A percentile compares a stretch with the other conserved stretches of the same genome.
Conservation (phyloP, 2,329 filamentous ascomycete genomes). For the Ophiobolus disseminans region DNA sequence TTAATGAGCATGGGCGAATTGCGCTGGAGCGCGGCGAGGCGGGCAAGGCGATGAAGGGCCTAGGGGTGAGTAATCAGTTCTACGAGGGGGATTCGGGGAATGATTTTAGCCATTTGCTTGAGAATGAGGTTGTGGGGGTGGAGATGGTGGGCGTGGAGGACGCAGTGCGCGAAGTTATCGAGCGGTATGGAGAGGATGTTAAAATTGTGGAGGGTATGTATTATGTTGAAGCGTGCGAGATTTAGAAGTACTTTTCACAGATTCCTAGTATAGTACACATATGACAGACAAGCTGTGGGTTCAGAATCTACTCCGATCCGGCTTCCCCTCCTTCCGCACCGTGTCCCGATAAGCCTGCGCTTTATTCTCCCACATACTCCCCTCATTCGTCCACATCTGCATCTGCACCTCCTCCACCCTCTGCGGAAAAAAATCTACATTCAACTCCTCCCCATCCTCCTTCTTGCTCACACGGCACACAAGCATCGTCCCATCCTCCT, state of each 20-base stretch:
- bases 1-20: constrained; percentile 35
- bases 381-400: constrained; percentile 5
- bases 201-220: constrained; percentile 38
- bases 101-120: constrained; percentile 32
- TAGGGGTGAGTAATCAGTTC: constrained; percentile 42
- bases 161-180: constrained; percentile 35
- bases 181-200: constrained; percentile 29
- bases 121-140: constrained; percentile 42
- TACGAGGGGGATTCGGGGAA: constrained; percentile 38
- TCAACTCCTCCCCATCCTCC: constrained; percentile 1
- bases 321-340: constrained; percentile 3
- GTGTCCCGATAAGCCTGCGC: not conserved
- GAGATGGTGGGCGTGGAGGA: constrained; percentile 32
- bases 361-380: constrained; percentile 6
- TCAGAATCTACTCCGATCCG: constrained; percentile 12
- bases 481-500: constrained; percentile 11
- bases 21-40: constrained; percentile 37
- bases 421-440: constrained; percentile 13
- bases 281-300: too few species aligned
- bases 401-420: constrained; percentile 1
- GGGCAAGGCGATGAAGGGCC: constrained; percentile 37
- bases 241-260: too few species aligned
- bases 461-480: constrained; percentile 5
- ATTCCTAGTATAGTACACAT: too few species aligned
- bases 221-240: constrained; percentile 35